A percentile compares a stretch with the other conserved stretches of the same genome.
These are phyloP conservation scores for Barnettozyma botsteinii DNA, from an alignment of 805 yeast species.

Conservation along the genomic window DNA sequence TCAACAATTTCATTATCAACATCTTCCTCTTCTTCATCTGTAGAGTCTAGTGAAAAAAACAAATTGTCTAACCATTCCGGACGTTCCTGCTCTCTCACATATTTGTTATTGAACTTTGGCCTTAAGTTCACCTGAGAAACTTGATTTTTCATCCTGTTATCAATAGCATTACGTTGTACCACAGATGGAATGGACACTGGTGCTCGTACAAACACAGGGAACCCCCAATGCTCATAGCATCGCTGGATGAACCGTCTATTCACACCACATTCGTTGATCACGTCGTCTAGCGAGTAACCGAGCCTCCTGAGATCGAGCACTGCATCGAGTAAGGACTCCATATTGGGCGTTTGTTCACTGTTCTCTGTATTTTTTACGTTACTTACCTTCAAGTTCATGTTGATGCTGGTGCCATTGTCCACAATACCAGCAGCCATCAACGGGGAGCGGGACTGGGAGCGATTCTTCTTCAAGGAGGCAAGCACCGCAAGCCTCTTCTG, in stretches of 20 bases:
- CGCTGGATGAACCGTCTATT: slow-evolving; percentile 15
- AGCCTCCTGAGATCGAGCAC: slow-evolving; percentile 22
- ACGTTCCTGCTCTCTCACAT: slow-evolving; percentile 11
- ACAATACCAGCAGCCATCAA: neutral
- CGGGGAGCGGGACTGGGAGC: slow-evolving; percentile 5
- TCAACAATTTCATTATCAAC: no score
- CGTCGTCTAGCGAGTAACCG: slow-evolving; percentile 21
- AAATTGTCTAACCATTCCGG: slow-evolving; percentile 24
- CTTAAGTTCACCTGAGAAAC: neutral
- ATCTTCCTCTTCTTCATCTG: slow-evolving; percentile 17
- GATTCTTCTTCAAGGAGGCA: slow-evolving; percentile 17
- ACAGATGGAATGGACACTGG: neutral
- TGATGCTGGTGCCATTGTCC: neutral
- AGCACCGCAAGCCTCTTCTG: slow-evolving; percentile 23
- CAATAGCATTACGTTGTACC: neutral
- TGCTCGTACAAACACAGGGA: slow-evolving; percentile 10
- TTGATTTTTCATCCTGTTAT: neutral
- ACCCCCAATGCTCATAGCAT: slow-evolving; percentile 18
- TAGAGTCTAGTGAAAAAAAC: slow-evolving; percentile 20
- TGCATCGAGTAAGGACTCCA: slow-evolving; percentile 12
- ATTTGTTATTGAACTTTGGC: slow-evolving; percentile 13
- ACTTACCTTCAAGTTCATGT: no score
- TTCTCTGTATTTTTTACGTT: neutral
- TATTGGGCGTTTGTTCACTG: neutral
- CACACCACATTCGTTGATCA: slow-evolving; percentile 14